Conservation (phyloP, 1,284 basidiomycete genomes). For the Inonotus obliquus region DNA sequence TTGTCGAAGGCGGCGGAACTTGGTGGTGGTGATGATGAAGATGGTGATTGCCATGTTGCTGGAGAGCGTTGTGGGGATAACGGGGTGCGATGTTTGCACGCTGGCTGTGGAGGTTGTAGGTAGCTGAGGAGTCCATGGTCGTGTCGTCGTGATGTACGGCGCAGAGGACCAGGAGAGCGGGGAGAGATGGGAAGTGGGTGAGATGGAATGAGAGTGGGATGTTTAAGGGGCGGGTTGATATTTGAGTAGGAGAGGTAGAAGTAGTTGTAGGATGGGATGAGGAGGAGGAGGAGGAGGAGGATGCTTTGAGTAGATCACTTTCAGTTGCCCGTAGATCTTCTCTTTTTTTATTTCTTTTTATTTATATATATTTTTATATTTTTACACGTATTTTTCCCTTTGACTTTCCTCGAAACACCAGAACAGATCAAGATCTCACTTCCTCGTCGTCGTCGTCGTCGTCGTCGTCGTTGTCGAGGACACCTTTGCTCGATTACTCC, state of each 20-base stretch:
- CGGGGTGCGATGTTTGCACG: constrained; percentile 1
- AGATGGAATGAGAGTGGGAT: background rate
- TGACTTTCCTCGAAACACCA: background rate
- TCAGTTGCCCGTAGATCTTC: background rate
- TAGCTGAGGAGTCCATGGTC: constrained; percentile 4
- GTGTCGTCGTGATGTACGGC: background rate
- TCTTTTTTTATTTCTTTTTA: background rate
- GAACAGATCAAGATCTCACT: background rate
- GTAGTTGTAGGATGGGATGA: background rate
- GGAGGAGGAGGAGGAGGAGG: background rate
- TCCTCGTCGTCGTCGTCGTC: background rate
- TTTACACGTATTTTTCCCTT: background rate
- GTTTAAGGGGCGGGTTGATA: constrained; percentile 6
- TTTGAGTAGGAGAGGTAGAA: constrained; percentile 11
- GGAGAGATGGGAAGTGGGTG: background rate
- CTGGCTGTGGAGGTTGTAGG: background rate
- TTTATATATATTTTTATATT: background rate
- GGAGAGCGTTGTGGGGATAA: background rate
- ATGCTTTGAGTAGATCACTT: background rate
- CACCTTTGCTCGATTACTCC: no score
- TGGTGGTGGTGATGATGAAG: constrained; percentile 11
- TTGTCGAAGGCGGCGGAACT: background rate
- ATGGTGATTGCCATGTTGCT: background rate
- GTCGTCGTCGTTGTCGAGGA: background rate
- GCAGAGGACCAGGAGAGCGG: background rate